phyloP scores from a whole-genome alignment of 306 rosid genomes.

The Cicer cuneatum region DNA sequence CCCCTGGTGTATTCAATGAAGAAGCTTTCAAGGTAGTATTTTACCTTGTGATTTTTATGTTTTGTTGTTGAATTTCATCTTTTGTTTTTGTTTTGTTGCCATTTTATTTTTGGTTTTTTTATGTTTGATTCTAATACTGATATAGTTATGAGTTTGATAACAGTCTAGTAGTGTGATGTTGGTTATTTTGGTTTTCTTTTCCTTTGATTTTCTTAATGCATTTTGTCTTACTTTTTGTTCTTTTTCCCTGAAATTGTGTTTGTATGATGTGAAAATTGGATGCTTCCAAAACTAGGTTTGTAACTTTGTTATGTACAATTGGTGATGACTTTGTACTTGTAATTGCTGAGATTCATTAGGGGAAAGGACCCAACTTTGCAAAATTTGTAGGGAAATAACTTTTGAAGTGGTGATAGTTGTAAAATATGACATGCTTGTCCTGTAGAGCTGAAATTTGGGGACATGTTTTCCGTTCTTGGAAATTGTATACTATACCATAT shows the following conservation, averaged over 20 bases:
- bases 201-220: neutral
- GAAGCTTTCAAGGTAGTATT: slow-evolving; percentile 88
- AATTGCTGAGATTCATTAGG: slow-evolving; percentile 36
- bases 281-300: slow-evolving; percentile 38
- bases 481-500: slow-evolving; percentile 12
- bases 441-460: slow-evolving; percentile 24
- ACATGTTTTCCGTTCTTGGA: slow-evolving; percentile 29
- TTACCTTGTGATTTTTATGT: slow-evolving; percentile 28
- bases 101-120: neutral
- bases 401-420: neutral
- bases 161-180: slow-evolving; percentile 32
- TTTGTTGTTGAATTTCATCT: neutral
- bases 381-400: slow-evolving; percentile 30
- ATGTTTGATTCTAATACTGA: slow-evolving; percentile 25
- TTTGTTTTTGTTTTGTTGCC: slow-evolving; percentile 11
- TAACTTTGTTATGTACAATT: slow-evolving; percentile 32
- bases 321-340: slow-evolving; percentile 20
- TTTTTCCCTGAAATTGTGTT: slow-evolving; percentile 39
- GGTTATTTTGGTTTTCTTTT: slow-evolving; percentile 20
- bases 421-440: slow-evolving; percentile 38
- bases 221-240: slow-evolving; percentile 20
- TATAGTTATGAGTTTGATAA: slow-evolving; percentile 37
- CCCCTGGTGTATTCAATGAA: slow-evolving; percentile 89
- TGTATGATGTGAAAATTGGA: slow-evolving; percentile 25
- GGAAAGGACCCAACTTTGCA: neutral